Evolutionary conservation across 179 eudicot genomes (phyloP), one percentile per base, ranked within the genome.

Genomic region (Beta lomatogona): DNA sequence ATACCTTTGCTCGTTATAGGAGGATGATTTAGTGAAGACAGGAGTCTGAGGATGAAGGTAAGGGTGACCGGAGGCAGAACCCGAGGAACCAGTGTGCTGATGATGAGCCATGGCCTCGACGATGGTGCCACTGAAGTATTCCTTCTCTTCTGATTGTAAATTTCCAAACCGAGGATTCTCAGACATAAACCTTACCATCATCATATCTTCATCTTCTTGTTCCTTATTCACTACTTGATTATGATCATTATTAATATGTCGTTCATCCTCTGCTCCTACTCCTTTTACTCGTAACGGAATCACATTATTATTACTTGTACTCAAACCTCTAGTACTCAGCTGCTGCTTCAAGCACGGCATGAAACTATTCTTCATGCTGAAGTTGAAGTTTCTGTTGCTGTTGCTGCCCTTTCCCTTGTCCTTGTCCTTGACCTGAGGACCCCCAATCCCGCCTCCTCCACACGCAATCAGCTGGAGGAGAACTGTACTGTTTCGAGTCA

Each of bases 91-190:
- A 7, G 77, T 75, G 31, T 85, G 82, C n/a, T 78, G 81, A 75
- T 66, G 69, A 44, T 46, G 70, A 46, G 60, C 58, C 79, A 88
- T 90, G 6, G 92, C 73, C 86, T 92, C 98, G 60, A 91, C 89
- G 45, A 95, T 94, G 41, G 97, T 95, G 59, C 99, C 99, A 79
- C 99, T 95, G 73, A 93, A 95, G 52, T 90, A 95, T 90, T 91
- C 99, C 77, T 91, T 95, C 84, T 94, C 99, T 81, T 95, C 92
- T 0, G 90, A 81, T 63, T 91, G 95, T 68, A 87, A 78, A 65
- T 90, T 90, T 81, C 99, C 95, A 41, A 95, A 95, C 85, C 98
- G 59, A 1, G 99, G 99, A 81, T 95, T 94, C 85, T 93, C 98
- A 19, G 99, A 91, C 94, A 95, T 94, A 80, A 83, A 94, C 75